Percentiles rank a stretch among this genome's conserved stretches.
Evolutionary conservation across 2,329 filamentous ascomycete genomes (phyloP).

Genomic region (Colletotrichum tamarilloi): DNA sequence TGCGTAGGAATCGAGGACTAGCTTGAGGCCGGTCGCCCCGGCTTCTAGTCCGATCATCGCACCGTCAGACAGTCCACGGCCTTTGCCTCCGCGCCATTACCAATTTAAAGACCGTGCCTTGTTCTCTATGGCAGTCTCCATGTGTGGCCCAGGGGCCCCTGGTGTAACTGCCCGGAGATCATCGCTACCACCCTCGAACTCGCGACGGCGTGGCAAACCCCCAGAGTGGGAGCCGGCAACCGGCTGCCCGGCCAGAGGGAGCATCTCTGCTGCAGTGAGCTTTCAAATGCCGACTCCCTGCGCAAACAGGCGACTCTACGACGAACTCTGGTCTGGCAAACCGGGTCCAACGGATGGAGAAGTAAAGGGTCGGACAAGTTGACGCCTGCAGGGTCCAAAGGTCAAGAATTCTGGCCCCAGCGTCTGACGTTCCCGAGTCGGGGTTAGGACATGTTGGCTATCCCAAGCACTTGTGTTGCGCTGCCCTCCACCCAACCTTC

Average conservation of each 20-base stretch:
- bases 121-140: background rate
- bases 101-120: constrained; percentile 13
- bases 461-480: background rate
- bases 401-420: background rate
- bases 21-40: background rate
- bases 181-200: constrained; percentile 23
- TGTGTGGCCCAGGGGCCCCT: background rate
- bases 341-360: background rate
- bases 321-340: background rate
- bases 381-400: constrained; percentile 26
- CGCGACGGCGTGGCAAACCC: constrained; percentile 17
- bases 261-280: background rate
- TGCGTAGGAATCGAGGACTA: background rate
- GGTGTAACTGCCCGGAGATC: constrained; percentile 12
- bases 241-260: background rate
- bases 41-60: constrained; percentile 1
- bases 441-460: background rate
- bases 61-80: background rate
- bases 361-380: background rate
- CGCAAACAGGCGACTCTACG: background rate
- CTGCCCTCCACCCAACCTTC: background rate
- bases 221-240: background rate
- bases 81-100: constrained; percentile 4
- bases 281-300: background rate
- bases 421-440: constrained; percentile 6